These are phyloP conservation scores for Zanthoxylum bungeanum DNA, from an alignment of 345 rosid species.

Conservation along the genomic window DNA sequence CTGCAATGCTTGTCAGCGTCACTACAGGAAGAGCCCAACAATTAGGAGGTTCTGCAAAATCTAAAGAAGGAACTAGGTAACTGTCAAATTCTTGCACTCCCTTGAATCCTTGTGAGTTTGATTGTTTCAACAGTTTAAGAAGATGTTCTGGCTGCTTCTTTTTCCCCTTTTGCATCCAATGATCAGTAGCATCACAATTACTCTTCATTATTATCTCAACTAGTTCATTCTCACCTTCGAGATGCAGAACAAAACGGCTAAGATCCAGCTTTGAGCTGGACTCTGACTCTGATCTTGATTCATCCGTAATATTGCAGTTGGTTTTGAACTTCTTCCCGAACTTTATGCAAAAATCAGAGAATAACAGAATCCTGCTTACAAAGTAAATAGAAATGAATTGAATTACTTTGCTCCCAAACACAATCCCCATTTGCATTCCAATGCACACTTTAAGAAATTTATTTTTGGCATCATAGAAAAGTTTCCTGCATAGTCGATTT, in stretches of 20 bases:
- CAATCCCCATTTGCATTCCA: constrained; percentile 54
- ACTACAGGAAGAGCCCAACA: constrained; percentile 86
- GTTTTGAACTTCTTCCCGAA: constrained; percentile 18
- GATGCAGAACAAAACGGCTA: constrained; percentile 64
- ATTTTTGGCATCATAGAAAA: constrained; percentile 29
- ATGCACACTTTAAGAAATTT: constrained; percentile 44
- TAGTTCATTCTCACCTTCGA: constrained; percentile 78
- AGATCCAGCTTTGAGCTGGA: constrained; percentile 41
- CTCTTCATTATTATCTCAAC: constrained; percentile 51
- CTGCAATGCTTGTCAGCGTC: constrained; percentile 68
- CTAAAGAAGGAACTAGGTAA: constrained; percentile 43
- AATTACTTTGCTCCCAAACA: constrained; percentile 58
- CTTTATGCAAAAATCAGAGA: constrained; percentile 23
- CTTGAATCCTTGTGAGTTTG: constrained; percentile 41
- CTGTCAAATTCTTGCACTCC: constrained; percentile 65
- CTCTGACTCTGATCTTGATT: constrained; percentile 29
- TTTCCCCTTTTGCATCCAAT: constrained; percentile 53
- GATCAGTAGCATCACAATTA: constrained; percentile 60
- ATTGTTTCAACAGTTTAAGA: constrained; percentile 46
- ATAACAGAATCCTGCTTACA: constrained; percentile 33
- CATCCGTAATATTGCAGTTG: constrained; percentile 30
- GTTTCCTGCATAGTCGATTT: constrained; percentile 47
- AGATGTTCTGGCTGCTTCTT: constrained; percentile 56
- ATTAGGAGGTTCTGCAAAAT: constrained; percentile 56
- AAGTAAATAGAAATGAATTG: constrained; percentile 50